Base-by-base conservation (phyloP, 2,329 filamentous ascomycete species). In the Ascosphaera apis region DNA sequence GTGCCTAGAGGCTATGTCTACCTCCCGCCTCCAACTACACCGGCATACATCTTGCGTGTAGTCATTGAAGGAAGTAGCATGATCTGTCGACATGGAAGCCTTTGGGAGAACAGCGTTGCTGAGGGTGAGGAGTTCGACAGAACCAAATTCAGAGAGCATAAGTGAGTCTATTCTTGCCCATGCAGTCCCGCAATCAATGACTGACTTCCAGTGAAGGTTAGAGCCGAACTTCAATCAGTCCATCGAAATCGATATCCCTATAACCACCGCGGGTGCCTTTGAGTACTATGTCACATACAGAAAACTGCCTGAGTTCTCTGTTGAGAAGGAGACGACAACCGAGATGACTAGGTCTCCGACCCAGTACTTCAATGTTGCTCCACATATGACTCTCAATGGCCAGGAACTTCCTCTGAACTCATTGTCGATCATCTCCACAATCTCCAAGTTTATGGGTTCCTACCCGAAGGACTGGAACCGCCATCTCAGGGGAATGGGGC, bases 401-500 rank as follows among this genome's bases (percentile, higher is more conserved):
- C 63, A 71, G 33, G 68, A 72, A 7, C 58, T 98, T 46, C 84
- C 88, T 1, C 64, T 95, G 46, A 74, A 88, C 45, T 81, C 86
- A 1, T 63, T 98, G 35, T 91, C 82, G 11, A 69, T 93, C 44
- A 91, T 93, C 58, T 95, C 88, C 8, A 67, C 86, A 38, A 80
- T 98, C 42, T 93, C 86, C 51, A 98, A 98, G 58, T 93, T 93
- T 59, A 91, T 98, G 81, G 88, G 88, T 42, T 74, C 76, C 49
- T 92, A 88, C 50, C 82, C 86, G 0, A 65, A 65, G 12, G 80
- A 92, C 48, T 98, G 86, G 84, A 72, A 93, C 51, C 76, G 72
- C 36, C 86, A 95, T 53, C 61, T 98, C 39, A 67, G 69, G 38
- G 84, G 88, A 18, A 92, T 98, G 52, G 79, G 80, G 52, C 72